These are phyloP conservation scores for Claviceps monticola DNA, from an alignment of 2,329 filamentous ascomycete species.

Conservation along the genomic window DNA sequence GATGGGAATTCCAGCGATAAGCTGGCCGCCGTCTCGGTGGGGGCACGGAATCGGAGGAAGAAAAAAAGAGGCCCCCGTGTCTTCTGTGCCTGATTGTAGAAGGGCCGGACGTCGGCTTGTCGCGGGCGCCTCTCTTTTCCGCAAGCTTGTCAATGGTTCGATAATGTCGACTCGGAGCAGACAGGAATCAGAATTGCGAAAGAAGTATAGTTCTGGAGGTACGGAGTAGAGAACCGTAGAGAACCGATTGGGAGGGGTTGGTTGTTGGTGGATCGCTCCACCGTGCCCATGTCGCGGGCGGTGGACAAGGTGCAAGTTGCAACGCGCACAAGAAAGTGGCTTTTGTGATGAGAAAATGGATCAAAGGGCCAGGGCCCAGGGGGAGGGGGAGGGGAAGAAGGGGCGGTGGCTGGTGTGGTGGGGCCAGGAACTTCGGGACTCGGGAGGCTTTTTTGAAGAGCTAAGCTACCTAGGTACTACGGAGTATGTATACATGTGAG, in stretches of 20 bases:
- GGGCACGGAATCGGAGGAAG: not conserved
- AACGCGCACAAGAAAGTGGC: not conserved
- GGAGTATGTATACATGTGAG: too few species aligned
- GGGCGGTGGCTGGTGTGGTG: not conserved
- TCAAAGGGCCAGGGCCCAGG: not conserved
- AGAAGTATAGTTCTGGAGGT: not conserved
- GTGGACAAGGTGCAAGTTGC: not conserved
- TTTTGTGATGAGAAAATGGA: not conserved
- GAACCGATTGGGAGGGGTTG: not conserved
- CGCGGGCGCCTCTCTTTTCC: not conserved
- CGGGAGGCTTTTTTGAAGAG: too few species aligned
- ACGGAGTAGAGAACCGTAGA: not conserved
- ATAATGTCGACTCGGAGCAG: not conserved
- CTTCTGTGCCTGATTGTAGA: not conserved
- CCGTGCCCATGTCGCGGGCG: slow-evolving; percentile 2
- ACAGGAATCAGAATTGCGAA: not conserved
- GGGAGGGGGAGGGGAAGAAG: not conserved
- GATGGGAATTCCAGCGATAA: not conserved
- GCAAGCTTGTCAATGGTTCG: not conserved
- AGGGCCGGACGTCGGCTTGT: not conserved
- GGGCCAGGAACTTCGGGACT: too few species aligned
- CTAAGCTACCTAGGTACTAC: too few species aligned
- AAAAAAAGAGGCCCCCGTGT: not conserved
- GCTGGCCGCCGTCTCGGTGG: slow-evolving; percentile 2
- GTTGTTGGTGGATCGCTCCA: slow-evolving; percentile 5